A percentile compares a stretch with the other conserved stretches of the same genome.
These are phyloP conservation scores for Schizonepeta tenuifolia DNA, from an alignment of 257 asterid species.

Conservation along the genomic window DNA sequence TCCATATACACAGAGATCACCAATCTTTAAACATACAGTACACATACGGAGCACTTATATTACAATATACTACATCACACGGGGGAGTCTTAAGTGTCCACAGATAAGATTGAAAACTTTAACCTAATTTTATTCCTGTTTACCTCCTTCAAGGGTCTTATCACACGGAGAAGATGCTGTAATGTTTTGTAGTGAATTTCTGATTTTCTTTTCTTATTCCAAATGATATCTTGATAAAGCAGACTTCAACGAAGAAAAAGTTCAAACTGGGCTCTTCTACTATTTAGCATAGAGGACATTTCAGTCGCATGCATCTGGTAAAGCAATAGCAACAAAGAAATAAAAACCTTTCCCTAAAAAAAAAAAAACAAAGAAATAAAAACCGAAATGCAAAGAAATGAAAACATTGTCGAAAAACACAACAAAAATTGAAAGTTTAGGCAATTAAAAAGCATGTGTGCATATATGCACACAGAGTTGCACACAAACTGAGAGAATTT, in stretches of 20 bases:
- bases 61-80: conserved; percentile 11
- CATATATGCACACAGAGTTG: neutral
- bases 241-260: neutral
- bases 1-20: neutral
- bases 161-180: neutral
- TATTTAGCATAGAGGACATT: neutral
- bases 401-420: conserved; percentile 8
- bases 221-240: neutral
- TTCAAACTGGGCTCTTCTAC: neutral
- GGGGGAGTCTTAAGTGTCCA: neutral
- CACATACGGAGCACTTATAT: neutral
- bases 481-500: neutral
- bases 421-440: neutral
- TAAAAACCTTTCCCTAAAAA: no score
- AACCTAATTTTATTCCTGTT: neutral
- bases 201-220: conserved; percentile 10
- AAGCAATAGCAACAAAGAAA: neutral
- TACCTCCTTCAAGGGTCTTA: neutral
- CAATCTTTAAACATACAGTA: neutral
- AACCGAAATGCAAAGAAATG: no score
- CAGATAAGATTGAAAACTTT: neutral
- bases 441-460: neutral
- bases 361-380: no score
- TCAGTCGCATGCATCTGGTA: neutral
- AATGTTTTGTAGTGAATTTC: neutral